Evolutionary conservation across 2,329 filamentous ascomycete genomes (phyloP).

Genomic region (Hypoxylon sp.): DNA sequence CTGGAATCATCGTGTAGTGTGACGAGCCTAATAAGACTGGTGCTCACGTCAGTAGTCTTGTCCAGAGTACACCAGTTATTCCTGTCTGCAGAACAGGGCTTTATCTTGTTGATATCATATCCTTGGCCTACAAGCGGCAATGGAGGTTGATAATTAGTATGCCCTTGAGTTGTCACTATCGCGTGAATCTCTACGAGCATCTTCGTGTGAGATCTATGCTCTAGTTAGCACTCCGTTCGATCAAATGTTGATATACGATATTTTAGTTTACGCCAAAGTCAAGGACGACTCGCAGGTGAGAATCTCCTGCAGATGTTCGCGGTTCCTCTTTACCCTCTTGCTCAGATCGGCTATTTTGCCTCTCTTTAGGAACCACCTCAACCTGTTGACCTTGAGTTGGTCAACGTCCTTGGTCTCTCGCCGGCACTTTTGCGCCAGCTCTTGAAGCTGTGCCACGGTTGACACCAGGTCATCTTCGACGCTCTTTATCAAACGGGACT

Average conservation of each 20-base stretch:
- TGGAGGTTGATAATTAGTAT: background rate
- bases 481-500: background rate
- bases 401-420: background rate
- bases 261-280: background rate
- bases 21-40: background rate
- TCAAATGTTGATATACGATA: background rate
- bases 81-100: background rate
- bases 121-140: background rate
- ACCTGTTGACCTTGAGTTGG: background rate
- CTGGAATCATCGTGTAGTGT: background rate
- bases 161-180: constrained; percentile 1
- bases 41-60: background rate
- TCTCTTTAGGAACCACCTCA: constrained; percentile 12
- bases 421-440: background rate
- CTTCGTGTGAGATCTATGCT: constrained; percentile 3
- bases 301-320: constrained; percentile 1
- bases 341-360: background rate
- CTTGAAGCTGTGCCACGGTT: background rate
- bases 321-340: background rate
- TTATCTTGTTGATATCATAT: background rate
- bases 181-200: constrained; percentile 18
- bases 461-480: background rate
- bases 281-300: background rate
- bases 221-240: background rate
- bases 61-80: background rate